Percentiles rank a stretch among this genome's conserved stretches.
Evolutionary conservation across 2,329 filamentous ascomycete species (phyloP).

Genomic region (Alternaria incomplexa): DNA sequence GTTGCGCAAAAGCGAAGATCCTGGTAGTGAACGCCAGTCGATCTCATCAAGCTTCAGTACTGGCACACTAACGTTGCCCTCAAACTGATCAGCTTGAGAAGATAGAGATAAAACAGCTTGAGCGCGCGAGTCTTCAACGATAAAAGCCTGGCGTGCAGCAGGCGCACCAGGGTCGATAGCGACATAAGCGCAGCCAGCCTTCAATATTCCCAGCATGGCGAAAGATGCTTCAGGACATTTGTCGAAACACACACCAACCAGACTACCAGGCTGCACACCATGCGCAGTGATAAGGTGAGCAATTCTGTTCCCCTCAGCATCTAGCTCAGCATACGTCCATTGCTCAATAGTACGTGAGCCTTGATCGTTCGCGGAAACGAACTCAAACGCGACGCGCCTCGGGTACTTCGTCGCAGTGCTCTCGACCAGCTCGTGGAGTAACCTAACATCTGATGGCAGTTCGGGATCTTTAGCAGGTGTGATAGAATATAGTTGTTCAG

Average conservation of each 20-base stretch:
- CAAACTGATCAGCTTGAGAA: slow-evolving; percentile 51
- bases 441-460: slow-evolving; percentile 63
- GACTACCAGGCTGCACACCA: slow-evolving; percentile 61
- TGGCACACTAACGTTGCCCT: slow-evolving; percentile 38
- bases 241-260: slow-evolving; percentile 80
- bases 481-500: slow-evolving; percentile 65
- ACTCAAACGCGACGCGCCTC: slow-evolving; percentile 73
- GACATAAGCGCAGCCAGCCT: slow-evolving; percentile 81
- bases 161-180: slow-evolving; percentile 80
- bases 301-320: slow-evolving; percentile 73
- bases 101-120: slow-evolving; percentile 66
- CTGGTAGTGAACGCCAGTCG: slow-evolving; percentile 42
- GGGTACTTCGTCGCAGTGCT: slow-evolving; percentile 63
- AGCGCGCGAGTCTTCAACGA: slow-evolving; percentile 74
- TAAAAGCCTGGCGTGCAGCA: slow-evolving; percentile 74
- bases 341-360: slow-evolving; percentile 54
- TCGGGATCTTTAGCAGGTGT: slow-evolving; percentile 64
- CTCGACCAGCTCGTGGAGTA: slow-evolving; percentile 84
- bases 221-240: slow-evolving; percentile 87
- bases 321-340: slow-evolving; percentile 79
- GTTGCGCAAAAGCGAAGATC: slow-evolving; percentile 37
- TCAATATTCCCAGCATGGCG: slow-evolving; percentile 79
- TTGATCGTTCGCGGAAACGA: slow-evolving; percentile 65
- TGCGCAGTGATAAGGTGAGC: slow-evolving; percentile 66
- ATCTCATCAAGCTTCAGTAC: slow-evolving; percentile 57